phyloP scores from a whole-genome alignment of 1,284 basidiomycete genomes.

The Abortiporus biennis region DNA sequence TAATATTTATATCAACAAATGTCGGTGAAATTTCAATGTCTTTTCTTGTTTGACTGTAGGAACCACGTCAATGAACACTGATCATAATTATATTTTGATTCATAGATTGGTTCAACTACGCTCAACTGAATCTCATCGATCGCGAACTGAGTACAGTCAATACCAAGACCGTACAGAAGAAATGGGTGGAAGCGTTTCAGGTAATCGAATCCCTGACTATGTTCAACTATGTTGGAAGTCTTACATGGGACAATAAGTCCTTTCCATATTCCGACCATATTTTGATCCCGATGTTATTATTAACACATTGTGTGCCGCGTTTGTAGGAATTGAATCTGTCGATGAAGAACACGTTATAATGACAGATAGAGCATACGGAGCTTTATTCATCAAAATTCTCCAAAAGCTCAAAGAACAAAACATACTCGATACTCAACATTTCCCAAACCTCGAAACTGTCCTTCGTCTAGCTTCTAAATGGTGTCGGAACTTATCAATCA shows the following conservation, averaged over 20 bases:
- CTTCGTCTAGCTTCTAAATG: slow-evolving; percentile 25
- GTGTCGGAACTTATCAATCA: no score
- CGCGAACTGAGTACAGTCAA: slow-evolving; percentile 6
- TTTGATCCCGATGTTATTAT: no score
- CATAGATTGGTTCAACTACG: slow-evolving; percentile 9
- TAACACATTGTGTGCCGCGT: background rate
- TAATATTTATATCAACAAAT: slow-evolving; percentile 35
- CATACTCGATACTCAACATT: slow-evolving; percentile 22
- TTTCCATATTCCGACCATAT: no score
- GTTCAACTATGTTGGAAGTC: background rate
- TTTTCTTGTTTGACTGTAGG: slow-evolving; percentile 21
- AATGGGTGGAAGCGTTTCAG: slow-evolving; percentile 6
- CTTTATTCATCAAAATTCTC: slow-evolving; percentile 29
- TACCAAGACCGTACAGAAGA: slow-evolving; percentile 6
- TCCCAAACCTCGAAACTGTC: slow-evolving; percentile 31
- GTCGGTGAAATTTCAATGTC: no score
- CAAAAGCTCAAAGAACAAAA: slow-evolving; percentile 26
- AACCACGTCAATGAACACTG: no score
- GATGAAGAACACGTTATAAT: slow-evolving; percentile 29
- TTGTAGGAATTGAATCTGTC: no score
- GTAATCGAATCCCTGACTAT: slow-evolving; percentile 6
- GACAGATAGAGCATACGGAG: slow-evolving; percentile 33
- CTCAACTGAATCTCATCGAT: slow-evolving; percentile 7
- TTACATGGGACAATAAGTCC: slow-evolving; percentile 6
- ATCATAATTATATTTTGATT: no score